Conservation (phyloP, 495 filamentous ascomycete species). For the Saxophila tyrrhenica region DNA sequence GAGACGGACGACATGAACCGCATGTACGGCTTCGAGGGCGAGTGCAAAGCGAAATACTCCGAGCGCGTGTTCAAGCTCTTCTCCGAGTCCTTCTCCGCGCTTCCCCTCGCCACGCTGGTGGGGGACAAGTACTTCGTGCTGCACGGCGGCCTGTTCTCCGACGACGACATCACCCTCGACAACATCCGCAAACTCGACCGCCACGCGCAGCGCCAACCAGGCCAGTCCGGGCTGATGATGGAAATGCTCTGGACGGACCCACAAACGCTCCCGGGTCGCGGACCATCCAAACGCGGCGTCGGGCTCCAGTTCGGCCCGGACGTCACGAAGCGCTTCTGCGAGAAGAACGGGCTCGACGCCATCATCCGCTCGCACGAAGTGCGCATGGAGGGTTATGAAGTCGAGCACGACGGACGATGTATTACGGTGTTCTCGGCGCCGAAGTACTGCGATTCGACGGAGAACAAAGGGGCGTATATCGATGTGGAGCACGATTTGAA, state of each 20-base stretch:
- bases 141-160: slow-evolving; percentile 94
- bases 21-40: slow-evolving; percentile 96
- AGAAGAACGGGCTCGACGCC: slow-evolving; percentile 85
- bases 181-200: slow-evolving; percentile 88
- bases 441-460: slow-evolving; percentile 93
- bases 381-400: slow-evolving; percentile 93
- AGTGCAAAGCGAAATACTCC: slow-evolving; percentile 96
- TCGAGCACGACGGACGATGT: slow-evolving; percentile 86
- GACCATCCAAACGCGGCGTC: slow-evolving; percentile 92
- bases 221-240: slow-evolving; percentile 96
- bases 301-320: slow-evolving; percentile 95
- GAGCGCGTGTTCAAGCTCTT: slow-evolving; percentile 95
- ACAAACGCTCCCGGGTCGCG: slow-evolving; percentile 70
- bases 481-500: slow-evolving; percentile 90
- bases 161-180: slow-evolving; percentile 84
- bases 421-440: slow-evolving; percentile 99
- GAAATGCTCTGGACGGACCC: slow-evolving; percentile 99
- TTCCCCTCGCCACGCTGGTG: slow-evolving; percentile 86
- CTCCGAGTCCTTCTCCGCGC: slow-evolving; percentile 92
- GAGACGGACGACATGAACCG: slow-evolving; percentile 99
- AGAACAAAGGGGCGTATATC: slow-evolving; percentile 98
- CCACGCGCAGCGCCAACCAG: slow-evolving; percentile 89
- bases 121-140: slow-evolving; percentile 86
- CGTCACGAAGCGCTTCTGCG: slow-evolving; percentile 93
- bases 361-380: slow-evolving; percentile 97